phyloP scores from a whole-genome alignment of 257 asterid species.

The Galeopsis tetrahit region DNA sequence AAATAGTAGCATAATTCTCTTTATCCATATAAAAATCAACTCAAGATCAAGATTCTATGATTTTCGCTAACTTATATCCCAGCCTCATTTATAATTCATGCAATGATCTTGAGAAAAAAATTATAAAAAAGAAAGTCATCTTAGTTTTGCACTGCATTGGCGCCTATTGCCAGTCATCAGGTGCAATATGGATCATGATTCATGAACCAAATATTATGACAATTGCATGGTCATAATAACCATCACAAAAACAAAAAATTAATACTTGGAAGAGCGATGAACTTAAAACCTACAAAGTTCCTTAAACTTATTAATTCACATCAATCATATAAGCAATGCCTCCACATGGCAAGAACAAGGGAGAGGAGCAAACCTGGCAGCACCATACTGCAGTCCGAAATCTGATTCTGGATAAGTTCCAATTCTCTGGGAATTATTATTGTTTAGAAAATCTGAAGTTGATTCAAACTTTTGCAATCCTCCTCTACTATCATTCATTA shows the following conservation, averaged over 20 bases:
- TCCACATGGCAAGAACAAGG: background rate
- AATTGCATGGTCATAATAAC: slow-evolving; percentile 11
- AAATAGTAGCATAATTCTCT: slow-evolving; percentile 6
- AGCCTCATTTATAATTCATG: slow-evolving; percentile 8
- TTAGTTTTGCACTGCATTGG: slow-evolving; percentile 13
- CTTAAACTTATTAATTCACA: slow-evolving; percentile 6
- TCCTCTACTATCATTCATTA: slow-evolving; percentile 62
- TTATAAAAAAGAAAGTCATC: background rate
- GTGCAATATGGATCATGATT: slow-evolving; percentile 13
- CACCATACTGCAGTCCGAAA: slow-evolving; percentile 59
- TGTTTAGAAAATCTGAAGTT: slow-evolving; percentile 59
- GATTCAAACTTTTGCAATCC: slow-evolving; percentile 66
- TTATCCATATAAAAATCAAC: background rate
- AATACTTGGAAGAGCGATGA: background rate
- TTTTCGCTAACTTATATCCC: background rate
- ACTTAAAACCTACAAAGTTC: slow-evolving; percentile 22
- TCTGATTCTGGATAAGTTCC: slow-evolving; percentile 63
- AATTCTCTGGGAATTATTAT: slow-evolving; percentile 54
- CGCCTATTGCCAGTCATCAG: background rate
- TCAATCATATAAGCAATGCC: background rate
- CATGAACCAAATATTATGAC: slow-evolving; percentile 21
- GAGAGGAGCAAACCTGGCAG: slow-evolving; percentile 65
- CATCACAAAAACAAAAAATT: background rate
- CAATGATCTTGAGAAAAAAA: background rate
- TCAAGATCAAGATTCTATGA: slow-evolving; percentile 5